These are phyloP conservation scores for Leccinellum luteum DNA, from an alignment of 768 basidiomycete genomes.

Conservation along the genomic window DNA sequence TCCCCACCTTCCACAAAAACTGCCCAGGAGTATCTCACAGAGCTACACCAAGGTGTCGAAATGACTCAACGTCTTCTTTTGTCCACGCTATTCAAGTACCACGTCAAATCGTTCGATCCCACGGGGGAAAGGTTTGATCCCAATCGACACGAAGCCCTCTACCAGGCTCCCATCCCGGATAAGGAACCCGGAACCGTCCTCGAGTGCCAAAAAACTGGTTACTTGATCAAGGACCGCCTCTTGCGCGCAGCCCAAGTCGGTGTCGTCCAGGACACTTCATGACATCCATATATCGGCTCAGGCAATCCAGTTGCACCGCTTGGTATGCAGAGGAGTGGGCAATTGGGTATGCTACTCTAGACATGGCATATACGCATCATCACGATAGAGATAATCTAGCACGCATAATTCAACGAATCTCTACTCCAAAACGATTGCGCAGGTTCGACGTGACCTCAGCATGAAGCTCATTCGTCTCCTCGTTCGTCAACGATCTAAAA, in stretches of 20 bases:
- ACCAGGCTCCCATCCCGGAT: slow-evolving; percentile 87
- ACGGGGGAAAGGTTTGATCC: slow-evolving; percentile 94
- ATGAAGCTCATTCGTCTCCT: slow-evolving; percentile 85
- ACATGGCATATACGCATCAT: slow-evolving; percentile 29
- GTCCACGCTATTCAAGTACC: slow-evolving; percentile 88
- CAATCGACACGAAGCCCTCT: slow-evolving; percentile 92
- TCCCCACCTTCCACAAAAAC: slow-evolving; percentile 45
- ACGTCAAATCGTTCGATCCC: slow-evolving; percentile 89
- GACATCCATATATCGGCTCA: slow-evolving; percentile 15
- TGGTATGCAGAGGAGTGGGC: slow-evolving; percentile 6
- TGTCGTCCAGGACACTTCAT: slow-evolving; percentile 71
- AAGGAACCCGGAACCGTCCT: slow-evolving; percentile 88
- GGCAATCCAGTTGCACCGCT: neutral
- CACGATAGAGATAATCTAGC: slow-evolving; percentile 37
- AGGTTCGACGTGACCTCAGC: slow-evolving; percentile 53
- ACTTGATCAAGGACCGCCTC: slow-evolving; percentile 91
- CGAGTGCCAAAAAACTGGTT: slow-evolving; percentile 88
- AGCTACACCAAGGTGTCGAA: slow-evolving; percentile 83
- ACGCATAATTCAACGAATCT: slow-evolving; percentile 72
- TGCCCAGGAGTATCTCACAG: slow-evolving; percentile 55
- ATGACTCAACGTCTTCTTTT: slow-evolving; percentile 89
- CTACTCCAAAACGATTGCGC: slow-evolving; percentile 67
- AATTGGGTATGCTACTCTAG: slow-evolving; percentile 21
- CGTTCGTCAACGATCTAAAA: slow-evolving; percentile 78
- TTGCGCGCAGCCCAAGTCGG: slow-evolving; percentile 96